Evolutionary conservation across 1,139 yeast genomes (phyloP).

Genomic region (Pichia sp.): DNA sequence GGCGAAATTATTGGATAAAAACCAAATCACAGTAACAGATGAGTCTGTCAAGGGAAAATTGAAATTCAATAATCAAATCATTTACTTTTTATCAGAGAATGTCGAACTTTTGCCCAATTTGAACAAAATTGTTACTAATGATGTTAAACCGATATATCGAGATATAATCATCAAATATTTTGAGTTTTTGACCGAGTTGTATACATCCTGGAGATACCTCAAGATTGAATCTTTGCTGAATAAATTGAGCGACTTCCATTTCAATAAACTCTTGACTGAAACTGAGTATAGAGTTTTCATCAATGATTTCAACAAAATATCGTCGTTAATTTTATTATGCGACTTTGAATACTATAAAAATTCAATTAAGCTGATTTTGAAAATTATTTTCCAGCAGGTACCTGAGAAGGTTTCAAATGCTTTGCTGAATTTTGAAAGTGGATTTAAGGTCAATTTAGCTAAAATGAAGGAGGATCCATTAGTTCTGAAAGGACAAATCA

Average conservation of each 20-base stretch:
- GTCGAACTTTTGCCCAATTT: slow-evolving; percentile 3
- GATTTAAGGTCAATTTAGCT: slow-evolving; percentile 35
- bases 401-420: slow-evolving; percentile 48
- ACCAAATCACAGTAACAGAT: background rate
- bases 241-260: slow-evolving; percentile 45
- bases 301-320: slow-evolving; percentile 19
- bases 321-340: slow-evolving; percentile 58
- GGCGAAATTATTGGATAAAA: no score
- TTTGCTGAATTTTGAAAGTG: slow-evolving; percentile 36
- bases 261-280: slow-evolving; percentile 16
- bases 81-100: background rate
- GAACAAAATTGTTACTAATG: background rate
- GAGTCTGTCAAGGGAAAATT: background rate
- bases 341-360: slow-evolving; percentile 57
- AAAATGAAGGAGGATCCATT: slow-evolving; percentile 39
- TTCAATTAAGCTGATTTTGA: slow-evolving; percentile 57
- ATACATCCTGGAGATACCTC: slow-evolving; percentile 62
- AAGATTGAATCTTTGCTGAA: slow-evolving; percentile 54
- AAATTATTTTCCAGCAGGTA: slow-evolving; percentile 53
- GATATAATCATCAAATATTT: slow-evolving; percentile 34
- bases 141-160: slow-evolving; percentile 2
- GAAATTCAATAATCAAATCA: background rate
- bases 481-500: slow-evolving; percentile 44
- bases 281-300: slow-evolving; percentile 2
- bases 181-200: slow-evolving; percentile 52